A percentile compares a stretch with the other conserved stretches of the same genome.
phyloP scores from a whole-genome alignment of 164 flowering plant genomes.

The Protea cynaroides region DNA sequence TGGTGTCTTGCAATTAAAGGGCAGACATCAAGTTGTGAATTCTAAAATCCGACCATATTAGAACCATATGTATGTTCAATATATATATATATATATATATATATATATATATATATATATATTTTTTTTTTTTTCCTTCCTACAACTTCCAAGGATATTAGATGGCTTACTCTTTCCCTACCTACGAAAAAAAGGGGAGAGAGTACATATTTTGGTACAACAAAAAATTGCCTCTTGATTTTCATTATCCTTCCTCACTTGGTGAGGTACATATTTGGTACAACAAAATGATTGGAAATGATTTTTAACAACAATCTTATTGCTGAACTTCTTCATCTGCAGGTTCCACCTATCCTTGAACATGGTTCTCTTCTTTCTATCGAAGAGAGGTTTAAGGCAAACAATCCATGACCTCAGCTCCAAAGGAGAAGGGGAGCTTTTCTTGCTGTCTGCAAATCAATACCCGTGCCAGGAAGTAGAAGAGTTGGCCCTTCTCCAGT shows the following conservation, averaged over 20 bases:
- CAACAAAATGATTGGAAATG: background rate
- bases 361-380: slow-evolving; percentile 42
- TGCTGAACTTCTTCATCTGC: slow-evolving; percentile 1
- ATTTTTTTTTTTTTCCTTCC: too few species aligned
- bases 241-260: background rate
- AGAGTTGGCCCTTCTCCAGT: slow-evolving; percentile 80
- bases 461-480: slow-evolving; percentile 77
- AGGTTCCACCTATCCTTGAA: slow-evolving; percentile 47
- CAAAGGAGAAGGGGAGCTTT: slow-evolving; percentile 84
- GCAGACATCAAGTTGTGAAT: too few species aligned
- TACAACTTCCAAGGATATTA: too few species aligned
- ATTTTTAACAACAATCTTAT: background rate
- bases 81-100: too few species aligned
- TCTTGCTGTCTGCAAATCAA: slow-evolving; percentile 61
- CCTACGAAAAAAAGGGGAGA: too few species aligned
- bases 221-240: background rate
- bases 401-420: slow-evolving; percentile 63
- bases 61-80: too few species aligned
- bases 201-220: background rate
- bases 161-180: too few species aligned
- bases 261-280: too few species aligned
- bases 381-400: slow-evolving; percentile 39
- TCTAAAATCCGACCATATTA: too few species aligned
- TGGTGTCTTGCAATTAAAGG: too few species aligned
- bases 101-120: too few species aligned